Conservation (phyloP, 2,329 filamentous ascomycete genomes). For the Aspergillus pseudonomiae region DNA sequence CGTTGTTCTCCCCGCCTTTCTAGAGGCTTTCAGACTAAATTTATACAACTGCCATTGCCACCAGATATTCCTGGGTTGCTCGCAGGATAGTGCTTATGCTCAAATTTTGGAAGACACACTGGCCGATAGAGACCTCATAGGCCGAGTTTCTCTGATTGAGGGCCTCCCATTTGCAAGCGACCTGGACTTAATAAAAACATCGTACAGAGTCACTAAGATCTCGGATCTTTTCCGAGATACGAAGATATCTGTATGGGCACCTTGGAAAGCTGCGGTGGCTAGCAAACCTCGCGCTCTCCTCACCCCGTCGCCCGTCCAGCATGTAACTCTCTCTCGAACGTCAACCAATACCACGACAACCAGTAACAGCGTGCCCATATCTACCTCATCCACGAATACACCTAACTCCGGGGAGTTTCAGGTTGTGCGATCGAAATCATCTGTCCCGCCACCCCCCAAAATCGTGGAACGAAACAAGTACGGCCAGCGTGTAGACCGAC, state of each 20-base stretch:
- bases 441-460: conserved; percentile 31
- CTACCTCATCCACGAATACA: conserved; percentile 39
- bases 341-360: conserved; percentile 46
- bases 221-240: conserved; percentile 56
- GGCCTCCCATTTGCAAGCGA: conserved; percentile 60
- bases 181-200: conserved; percentile 49
- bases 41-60: conserved; percentile 63
- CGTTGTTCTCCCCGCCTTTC: conserved; percentile 6
- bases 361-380: conserved; percentile 36
- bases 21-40: conserved; percentile 59
- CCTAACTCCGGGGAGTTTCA: conserved; percentile 44
- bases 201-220: conserved; percentile 55
- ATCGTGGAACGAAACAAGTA: conserved; percentile 59
- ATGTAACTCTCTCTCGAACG: conserved; percentile 36
- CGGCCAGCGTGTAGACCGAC: conserved; percentile 62
- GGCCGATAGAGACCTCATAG: conserved; percentile 47
- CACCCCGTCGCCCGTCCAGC: conserved; percentile 41
- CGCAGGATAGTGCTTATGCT: conserved; percentile 59
- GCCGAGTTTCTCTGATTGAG: conserved; percentile 59
- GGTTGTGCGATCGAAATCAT: conserved; percentile 40
- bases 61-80: conserved; percentile 63
- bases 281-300: conserved; percentile 33
- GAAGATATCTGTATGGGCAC: conserved; percentile 48
- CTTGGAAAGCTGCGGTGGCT: conserved; percentile 37
- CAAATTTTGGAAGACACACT: conserved; percentile 54